Conservation (phyloP, 2,329 filamentous ascomycete species). For the Sporothrix inflata region DNA sequence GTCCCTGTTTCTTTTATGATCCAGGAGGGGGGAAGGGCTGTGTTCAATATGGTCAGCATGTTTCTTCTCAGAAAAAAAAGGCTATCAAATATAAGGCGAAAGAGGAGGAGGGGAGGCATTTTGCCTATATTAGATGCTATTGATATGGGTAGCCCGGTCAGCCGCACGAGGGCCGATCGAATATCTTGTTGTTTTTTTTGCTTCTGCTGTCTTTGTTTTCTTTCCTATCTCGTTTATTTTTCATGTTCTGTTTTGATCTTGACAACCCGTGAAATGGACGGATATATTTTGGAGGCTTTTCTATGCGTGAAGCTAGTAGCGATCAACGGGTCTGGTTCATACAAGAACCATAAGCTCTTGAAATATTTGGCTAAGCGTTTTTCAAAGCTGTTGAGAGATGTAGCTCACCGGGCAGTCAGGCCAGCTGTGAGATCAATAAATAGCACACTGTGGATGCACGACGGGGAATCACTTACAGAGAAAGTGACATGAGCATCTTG, state of each 20-base stretch:
- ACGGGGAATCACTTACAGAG: not conserved
- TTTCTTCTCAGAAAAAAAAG: not conserved
- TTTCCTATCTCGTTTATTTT: too few species aligned
- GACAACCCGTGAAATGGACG: too few species aligned
- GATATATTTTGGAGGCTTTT: too few species aligned
- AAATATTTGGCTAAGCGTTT: not conserved
- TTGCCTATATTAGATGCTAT: not conserved
- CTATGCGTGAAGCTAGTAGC: not conserved
- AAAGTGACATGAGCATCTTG: not conserved
- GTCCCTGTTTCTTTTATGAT: not conserved
- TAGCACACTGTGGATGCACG: not conserved
- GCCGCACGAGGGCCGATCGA: not conserved
- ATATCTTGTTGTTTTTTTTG: not conserved
- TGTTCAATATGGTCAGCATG: not conserved
- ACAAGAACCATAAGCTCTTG: too few species aligned
- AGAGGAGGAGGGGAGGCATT: not conserved
- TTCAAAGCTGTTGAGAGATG: not conserved
- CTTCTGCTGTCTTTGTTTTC: not conserved
- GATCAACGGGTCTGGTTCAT: not conserved
- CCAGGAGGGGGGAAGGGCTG: not conserved
- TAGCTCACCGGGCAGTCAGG: not conserved
- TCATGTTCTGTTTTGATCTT: too few species aligned
- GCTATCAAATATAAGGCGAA: not conserved
- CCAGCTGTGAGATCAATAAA: not conserved
- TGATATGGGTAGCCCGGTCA: not conserved